Evolutionary conservation across 352 stramenopile species (phyloP).

Genomic region (Blastocystis sp.): DNA sequence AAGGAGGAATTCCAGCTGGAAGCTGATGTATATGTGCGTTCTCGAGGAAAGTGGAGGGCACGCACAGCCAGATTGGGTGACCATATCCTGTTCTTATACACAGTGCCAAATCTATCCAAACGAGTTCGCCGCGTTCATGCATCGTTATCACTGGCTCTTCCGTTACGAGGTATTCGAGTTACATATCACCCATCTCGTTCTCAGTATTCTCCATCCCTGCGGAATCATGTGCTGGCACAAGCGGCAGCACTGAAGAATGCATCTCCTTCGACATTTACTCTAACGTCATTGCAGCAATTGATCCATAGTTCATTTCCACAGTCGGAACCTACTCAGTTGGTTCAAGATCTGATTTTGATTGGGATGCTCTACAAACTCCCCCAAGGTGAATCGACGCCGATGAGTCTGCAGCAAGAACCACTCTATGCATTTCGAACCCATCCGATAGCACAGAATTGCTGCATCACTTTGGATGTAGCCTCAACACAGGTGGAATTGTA

Average conservation of each 20-base stretch:
- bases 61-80: neutral
- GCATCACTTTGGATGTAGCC: neutral
- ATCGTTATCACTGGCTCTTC: neutral
- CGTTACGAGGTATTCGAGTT: neutral
- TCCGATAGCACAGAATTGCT: neutral
- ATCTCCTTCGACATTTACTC: neutral
- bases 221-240: neutral
- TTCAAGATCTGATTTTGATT: neutral
- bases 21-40: neutral
- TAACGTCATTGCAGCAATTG: neutral
- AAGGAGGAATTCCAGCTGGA: slow-evolving; percentile 17
- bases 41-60: neutral
- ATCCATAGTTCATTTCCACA: neutral
- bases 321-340: neutral
- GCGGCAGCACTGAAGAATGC: neutral
- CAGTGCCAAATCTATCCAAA: neutral
- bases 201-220: neutral
- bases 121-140: neutral
- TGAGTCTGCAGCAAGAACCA: neutral
- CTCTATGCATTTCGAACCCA: neutral
- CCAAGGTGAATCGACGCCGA: neutral
- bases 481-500: neutral
- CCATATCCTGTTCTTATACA: slow-evolving; percentile 8
- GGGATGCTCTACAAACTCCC: neutral
- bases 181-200: neutral